Percentiles rank a stretch among this genome's conserved stretches.
These are phyloP conservation scores for Ceriops decandra DNA, from an alignment of 345 rosid genomes.

Conservation along the genomic window DNA sequence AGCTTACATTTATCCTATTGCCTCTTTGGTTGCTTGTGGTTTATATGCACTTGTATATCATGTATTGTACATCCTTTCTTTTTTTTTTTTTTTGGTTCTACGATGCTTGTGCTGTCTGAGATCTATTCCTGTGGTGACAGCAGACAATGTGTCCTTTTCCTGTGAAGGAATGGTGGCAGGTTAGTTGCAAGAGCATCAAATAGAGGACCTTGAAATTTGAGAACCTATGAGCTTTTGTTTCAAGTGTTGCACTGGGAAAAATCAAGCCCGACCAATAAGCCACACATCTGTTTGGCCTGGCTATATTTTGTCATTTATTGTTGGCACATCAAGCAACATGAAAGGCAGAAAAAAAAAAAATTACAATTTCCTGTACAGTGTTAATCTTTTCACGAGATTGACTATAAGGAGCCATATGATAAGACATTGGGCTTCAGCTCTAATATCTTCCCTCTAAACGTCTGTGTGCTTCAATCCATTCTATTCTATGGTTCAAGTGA, in stretches of 20 bases:
- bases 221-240: not conserved
- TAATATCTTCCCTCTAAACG: not conserved
- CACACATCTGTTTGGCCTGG: no score
- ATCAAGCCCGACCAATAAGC: not conserved
- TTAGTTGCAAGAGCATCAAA: not conserved
- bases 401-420: not conserved
- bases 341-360: not conserved
- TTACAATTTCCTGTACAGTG: not conserved
- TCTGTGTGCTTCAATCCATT: not conserved
- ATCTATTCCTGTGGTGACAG: not conserved
- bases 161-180: conserved; percentile 4
- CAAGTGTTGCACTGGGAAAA: not conserved
- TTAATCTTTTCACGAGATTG: not conserved
- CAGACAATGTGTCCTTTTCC: not conserved
- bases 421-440: not conserved
- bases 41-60: not conserved
- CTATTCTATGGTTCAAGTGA: not conserved
- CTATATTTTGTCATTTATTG: not conserved
- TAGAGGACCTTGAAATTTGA: not conserved
- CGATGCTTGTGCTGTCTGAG: not conserved
- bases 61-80: not conserved
- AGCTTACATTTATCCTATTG: not conserved
- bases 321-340: not conserved
- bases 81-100: not conserved
- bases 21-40: not conserved